Conservation (phyloP, 257 asterid genomes). For the Fraxinus quadrangulata region DNA sequence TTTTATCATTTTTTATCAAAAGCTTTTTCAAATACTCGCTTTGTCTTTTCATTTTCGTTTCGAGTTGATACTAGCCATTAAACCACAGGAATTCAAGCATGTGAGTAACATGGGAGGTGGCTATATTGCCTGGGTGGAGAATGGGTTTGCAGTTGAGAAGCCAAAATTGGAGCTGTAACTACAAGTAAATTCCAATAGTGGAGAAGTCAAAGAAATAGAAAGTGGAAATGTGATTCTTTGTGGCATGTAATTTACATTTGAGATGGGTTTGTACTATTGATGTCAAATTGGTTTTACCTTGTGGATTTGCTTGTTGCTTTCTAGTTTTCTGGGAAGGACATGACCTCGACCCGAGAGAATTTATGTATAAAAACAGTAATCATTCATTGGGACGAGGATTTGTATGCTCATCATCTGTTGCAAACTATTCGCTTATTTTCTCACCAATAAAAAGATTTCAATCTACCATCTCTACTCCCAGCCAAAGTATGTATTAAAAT, state of each 20-base stretch:
- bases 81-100: conserved; percentile 61
- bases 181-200: neutral
- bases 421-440: neutral
- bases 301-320: too few relatives aligned
- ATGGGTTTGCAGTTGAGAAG: conserved; percentile 48
- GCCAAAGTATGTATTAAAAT: too few relatives aligned
- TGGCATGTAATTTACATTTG: conserved; percentile 4
- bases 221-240: neutral
- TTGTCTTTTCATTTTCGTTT: neutral
- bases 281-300: neutral
- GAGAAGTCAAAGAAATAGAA: neutral
- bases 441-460: too few relatives aligned
- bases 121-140: conserved; percentile 60
- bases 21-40: neutral
- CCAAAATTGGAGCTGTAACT: conserved; percentile 33
- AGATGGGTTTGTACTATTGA: neutral
- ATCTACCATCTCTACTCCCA: too few relatives aligned
- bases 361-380: too few relatives aligned
- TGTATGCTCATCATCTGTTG: neutral
- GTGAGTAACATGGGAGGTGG: conserved; percentile 82
- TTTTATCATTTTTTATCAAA: too few relatives aligned
- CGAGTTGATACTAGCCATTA: neutral
- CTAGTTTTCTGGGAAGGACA: too few relatives aligned
- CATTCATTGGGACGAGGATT: too few relatives aligned
- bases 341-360: too few relatives aligned